A percentile compares a stretch with the other conserved stretches of the same genome.
Evolutionary conservation across 441 rosid genomes (phyloP).

Genomic region (Eutrema salsugineum): DNA sequence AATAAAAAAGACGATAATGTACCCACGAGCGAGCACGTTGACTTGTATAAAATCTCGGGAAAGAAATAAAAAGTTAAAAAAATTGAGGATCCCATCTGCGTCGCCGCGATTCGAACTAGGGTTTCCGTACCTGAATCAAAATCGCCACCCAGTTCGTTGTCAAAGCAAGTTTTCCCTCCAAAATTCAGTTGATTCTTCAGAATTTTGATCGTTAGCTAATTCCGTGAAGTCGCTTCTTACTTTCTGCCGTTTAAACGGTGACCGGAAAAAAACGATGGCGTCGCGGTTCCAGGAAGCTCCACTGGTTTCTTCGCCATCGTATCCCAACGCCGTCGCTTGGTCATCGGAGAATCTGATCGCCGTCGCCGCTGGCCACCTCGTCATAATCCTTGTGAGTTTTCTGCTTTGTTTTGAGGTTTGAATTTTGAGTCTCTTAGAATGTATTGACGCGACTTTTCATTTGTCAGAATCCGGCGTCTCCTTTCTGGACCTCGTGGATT

Average conservation of each 20-base stretch:
- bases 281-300: slow-evolving; percentile 76
- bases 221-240: background rate
- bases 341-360: slow-evolving; percentile 91
- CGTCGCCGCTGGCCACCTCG: slow-evolving; percentile 77
- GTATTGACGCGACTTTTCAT: background rate
- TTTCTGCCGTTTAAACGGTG: background rate
- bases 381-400: slow-evolving; percentile 64
- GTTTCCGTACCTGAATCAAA: slow-evolving; percentile 20
- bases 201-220: background rate
- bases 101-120: slow-evolving; percentile 43
- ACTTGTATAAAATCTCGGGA: background rate
- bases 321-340: slow-evolving; percentile 86
- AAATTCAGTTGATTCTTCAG: background rate
- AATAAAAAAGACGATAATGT: background rate
- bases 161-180: slow-evolving; percentile 34
- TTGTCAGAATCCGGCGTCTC: slow-evolving; percentile 81
- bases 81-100: slow-evolving; percentile 8
- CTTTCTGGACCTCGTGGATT: slow-evolving; percentile 82
- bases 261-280: slow-evolving; percentile 39
- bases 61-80: background rate
- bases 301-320: slow-evolving; percentile 67
- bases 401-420: background rate
- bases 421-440: background rate
- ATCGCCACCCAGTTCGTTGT: background rate
- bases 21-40: slow-evolving; percentile 10